These are phyloP conservation scores for Fusarium brachygibbosum DNA, from an alignment of 2,329 filamentous ascomycete species.

Conservation along the genomic window DNA sequence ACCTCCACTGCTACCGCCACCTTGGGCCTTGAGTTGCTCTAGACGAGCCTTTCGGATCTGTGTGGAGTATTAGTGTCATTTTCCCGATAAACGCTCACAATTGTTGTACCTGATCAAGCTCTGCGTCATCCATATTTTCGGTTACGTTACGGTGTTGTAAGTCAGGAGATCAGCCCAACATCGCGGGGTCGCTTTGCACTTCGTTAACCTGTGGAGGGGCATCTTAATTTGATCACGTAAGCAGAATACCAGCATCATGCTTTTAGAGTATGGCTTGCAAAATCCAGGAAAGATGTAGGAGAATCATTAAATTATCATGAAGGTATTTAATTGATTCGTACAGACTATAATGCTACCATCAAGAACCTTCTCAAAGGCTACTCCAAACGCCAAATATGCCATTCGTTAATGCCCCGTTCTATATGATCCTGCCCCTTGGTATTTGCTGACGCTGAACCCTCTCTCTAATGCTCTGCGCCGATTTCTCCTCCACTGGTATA, in stretches of 20 bases:
- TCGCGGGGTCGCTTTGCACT: constrained; percentile 38
- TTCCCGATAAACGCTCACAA: too few species aligned
- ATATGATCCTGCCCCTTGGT: neutral
- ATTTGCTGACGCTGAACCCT: neutral
- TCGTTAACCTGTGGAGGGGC: constrained; percentile 44
- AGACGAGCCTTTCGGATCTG: constrained; percentile 93
- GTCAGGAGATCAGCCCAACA: constrained; percentile 39
- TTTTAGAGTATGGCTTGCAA: neutral
- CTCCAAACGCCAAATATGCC: constrained; percentile 24
- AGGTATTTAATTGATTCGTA: neutral
- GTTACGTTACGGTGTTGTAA: constrained; percentile 24
- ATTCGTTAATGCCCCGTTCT: constrained; percentile 11
- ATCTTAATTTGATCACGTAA: constrained; percentile 41
- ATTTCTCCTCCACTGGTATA: constrained; percentile 55
- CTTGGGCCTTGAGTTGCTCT: constrained; percentile 88
- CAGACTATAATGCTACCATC: neutral
- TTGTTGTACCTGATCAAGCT: constrained; percentile 57
- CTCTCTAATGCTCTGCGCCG: constrained; percentile 44
- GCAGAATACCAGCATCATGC: neutral
- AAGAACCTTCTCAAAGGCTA: constrained; percentile 1
- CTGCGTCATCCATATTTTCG: constrained; percentile 59
- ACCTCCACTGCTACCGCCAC: constrained; percentile 63
- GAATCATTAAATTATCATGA: neutral
- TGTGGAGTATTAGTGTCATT: constrained; percentile 1
- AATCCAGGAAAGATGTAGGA: neutral